phyloP scores from a whole-genome alignment of 2,329 filamentous ascomycete species.

The Cercospora berteroae region DNA sequence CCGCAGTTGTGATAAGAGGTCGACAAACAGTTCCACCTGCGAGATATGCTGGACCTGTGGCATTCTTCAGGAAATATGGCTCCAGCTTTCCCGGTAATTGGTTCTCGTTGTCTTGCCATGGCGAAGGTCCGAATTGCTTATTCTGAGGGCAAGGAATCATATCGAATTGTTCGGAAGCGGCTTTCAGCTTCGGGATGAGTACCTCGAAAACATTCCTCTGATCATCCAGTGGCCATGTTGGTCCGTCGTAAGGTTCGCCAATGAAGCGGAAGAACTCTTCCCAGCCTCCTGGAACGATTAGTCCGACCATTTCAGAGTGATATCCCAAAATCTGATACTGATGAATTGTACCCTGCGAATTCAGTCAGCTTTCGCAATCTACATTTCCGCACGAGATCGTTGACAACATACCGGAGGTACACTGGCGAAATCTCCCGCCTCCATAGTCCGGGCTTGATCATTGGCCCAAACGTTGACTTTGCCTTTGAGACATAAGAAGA shows the following conservation, averaged over 20 bases:
- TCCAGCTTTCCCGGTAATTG: constrained; percentile 41
- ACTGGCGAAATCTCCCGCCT: constrained; percentile 58
- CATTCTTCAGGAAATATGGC: constrained; percentile 54
- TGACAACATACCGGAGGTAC: constrained; percentile 51
- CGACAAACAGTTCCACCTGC: constrained; percentile 48
- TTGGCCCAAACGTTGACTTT: constrained; percentile 58
- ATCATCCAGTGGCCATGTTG: constrained; percentile 51
- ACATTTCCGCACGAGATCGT: neutral
- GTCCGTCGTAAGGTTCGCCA: constrained; percentile 52
- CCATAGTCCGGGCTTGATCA: constrained; percentile 55
- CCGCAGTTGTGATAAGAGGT: constrained; percentile 51
- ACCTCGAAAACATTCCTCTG: constrained; percentile 52
- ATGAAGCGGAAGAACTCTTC: constrained; percentile 61
- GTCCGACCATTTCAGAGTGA: constrained; percentile 55
- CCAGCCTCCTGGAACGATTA: constrained; percentile 60
- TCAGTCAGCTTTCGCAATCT: neutral
- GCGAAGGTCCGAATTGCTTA: constrained; percentile 45
- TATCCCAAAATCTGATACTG: constrained; percentile 56
- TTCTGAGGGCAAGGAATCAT: constrained; percentile 55
- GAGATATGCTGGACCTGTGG: constrained; percentile 50
- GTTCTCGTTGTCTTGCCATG: constrained; percentile 46
- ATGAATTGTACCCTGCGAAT: constrained; percentile 50
- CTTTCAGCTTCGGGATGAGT: constrained; percentile 56
- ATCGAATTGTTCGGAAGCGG: constrained; percentile 56
- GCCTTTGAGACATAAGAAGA: constrained; percentile 58